Evolutionary conservation across 805 yeast species (phyloP).

Genomic region (Metschnikowia vanudenii): DNA sequence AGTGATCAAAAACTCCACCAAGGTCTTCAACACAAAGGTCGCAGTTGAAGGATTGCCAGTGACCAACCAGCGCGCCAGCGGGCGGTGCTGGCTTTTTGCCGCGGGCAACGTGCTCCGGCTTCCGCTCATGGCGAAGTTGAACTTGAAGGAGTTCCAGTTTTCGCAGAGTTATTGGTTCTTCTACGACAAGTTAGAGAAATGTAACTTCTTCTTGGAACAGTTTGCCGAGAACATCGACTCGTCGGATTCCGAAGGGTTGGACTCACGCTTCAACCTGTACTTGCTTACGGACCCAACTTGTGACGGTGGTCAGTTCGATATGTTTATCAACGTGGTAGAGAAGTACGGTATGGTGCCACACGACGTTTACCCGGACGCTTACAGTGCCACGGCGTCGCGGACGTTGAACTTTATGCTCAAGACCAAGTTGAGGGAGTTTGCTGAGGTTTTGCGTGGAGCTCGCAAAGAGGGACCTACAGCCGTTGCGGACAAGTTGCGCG

Average conservation of each 20-base stretch:
- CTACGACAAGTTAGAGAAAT: slow-evolving; percentile 22
- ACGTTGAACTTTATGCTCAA: slow-evolving; percentile 21
- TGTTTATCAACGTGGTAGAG: slow-evolving; percentile 21
- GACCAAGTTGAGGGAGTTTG: slow-evolving; percentile 23
- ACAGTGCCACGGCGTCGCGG: slow-evolving; percentile 20
- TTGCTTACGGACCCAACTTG: slow-evolving; percentile 21
- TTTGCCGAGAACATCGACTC: slow-evolving; percentile 18
- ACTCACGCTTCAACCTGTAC: slow-evolving; percentile 18
- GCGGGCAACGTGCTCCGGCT: slow-evolving; percentile 20
- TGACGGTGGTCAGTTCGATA: slow-evolving; percentile 24
- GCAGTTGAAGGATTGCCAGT: slow-evolving; percentile 59
- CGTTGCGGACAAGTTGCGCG: not conserved
- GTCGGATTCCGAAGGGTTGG: slow-evolving; percentile 13
- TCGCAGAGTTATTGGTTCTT: slow-evolving; percentile 24
- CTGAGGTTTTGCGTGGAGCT: slow-evolving; percentile 17
- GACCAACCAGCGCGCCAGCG: slow-evolving; percentile 20
- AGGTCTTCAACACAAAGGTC: slow-evolving; percentile 44
- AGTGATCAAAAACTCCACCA: slow-evolving; percentile 20
- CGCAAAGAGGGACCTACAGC: not conserved
- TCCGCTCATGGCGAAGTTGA: slow-evolving; percentile 18
- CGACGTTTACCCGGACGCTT: slow-evolving; percentile 21
- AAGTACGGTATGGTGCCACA: slow-evolving; percentile 23
- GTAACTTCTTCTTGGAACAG: slow-evolving; percentile 20
- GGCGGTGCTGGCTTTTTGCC: slow-evolving; percentile 25
- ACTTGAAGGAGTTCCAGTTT: slow-evolving; percentile 22